These are phyloP conservation scores for Trichosanthes cucumerina DNA, from an alignment of 306 rosid species.

Conservation along the genomic window DNA sequence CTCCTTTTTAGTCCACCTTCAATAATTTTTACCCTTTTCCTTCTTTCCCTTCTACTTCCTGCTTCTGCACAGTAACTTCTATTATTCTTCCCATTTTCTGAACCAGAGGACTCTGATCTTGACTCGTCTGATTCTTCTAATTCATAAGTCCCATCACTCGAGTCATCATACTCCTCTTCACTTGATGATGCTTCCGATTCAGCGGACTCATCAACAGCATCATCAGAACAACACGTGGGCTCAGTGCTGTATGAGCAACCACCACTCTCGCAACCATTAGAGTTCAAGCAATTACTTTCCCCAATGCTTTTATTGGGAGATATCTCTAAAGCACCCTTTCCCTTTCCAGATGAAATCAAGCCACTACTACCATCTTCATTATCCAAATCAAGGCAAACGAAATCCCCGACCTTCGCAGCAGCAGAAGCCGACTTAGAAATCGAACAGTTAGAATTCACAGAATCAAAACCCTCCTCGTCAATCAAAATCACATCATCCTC, in stretches of 20 bases:
- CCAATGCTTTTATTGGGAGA: neutral
- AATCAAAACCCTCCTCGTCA: conserved; percentile 11
- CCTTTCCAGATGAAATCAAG: neutral
- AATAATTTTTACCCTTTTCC: neutral
- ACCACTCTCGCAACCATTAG: neutral
- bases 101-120: neutral
- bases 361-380: neutral
- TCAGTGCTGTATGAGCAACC: neutral
- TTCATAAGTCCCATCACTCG: neutral
- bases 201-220: neutral
- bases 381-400: neutral
- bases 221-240: neutral
- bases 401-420: neutral
- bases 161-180: neutral
- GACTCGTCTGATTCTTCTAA: neutral
- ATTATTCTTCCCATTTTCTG: neutral
- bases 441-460: conserved; percentile 7
- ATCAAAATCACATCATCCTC: conserved; percentile 4
- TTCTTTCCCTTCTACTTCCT: neutral
- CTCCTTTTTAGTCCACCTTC: conserved; percentile 16
- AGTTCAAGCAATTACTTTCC: neutral
- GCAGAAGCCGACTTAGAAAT: neutral
- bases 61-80: neutral
- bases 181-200: conserved; percentile 4
- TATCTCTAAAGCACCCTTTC: neutral